These are phyloP conservation scores for Paramecium caudatum DNA, from an alignment of 73 alveolate genomes.

Conservation along the genomic window DNA sequence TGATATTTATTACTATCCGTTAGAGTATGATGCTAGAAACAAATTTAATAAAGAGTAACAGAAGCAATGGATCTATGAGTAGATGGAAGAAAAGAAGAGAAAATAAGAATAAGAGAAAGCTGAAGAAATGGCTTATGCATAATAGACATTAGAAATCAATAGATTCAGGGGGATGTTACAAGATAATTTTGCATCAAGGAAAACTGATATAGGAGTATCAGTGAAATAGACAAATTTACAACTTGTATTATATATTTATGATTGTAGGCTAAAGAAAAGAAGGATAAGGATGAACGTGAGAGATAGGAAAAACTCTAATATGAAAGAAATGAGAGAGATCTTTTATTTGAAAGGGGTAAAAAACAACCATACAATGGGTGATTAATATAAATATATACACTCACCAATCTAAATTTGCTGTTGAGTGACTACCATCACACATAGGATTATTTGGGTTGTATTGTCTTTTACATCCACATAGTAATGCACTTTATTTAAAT, in stretches of 20 bases:
- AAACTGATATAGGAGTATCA: conserved; percentile 66
- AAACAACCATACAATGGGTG: conserved; percentile 56
- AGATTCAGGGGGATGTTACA: conserved; percentile 69
- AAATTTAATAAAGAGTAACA: conserved; percentile 63
- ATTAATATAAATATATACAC: no score
- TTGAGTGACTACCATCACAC: conserved; percentile 40
- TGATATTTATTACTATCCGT: background rate
- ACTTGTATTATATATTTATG: background rate
- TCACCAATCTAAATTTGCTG: conserved; percentile 44
- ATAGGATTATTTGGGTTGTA: background rate
- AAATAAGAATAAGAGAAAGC: conserved; percentile 58
- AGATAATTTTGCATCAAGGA: conserved; percentile 50
- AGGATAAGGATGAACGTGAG: conserved; percentile 59
- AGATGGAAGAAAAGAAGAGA: conserved; percentile 56
- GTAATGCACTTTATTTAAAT: background rate
- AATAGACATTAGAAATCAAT: conserved; percentile 52
- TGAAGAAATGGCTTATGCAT: conserved; percentile 60
- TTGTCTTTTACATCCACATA: conserved; percentile 45
- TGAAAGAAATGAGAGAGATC: conserved; percentile 10
- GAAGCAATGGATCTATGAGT: conserved; percentile 42
- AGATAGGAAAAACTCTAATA: conserved; percentile 23
- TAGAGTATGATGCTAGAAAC: conserved; percentile 64
- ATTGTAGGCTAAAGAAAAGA: conserved; percentile 58
- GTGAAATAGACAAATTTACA: conserved; percentile 28
- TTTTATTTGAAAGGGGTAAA: conserved; percentile 2